Base-by-base conservation (phyloP, 2,329 filamentous ascomycete genomes). In the Rhynchosporium secalis region DNA sequence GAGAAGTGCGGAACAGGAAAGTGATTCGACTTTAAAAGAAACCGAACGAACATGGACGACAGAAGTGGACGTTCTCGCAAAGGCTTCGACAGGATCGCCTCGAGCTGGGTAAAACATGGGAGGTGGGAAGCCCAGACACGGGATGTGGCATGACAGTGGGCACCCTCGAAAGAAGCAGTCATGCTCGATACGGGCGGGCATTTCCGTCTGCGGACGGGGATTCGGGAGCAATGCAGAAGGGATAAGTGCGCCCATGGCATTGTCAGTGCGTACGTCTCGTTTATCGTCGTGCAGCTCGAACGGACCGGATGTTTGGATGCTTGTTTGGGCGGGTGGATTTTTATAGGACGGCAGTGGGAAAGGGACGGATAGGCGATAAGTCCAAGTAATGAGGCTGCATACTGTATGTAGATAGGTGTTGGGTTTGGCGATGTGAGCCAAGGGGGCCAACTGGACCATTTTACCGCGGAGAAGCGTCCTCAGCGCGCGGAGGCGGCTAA, bases 81-180 rank as follows among this genome's bases (percentile, higher is more conserved):
- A 60, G 55, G 55, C 61, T 67, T 69, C 65, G 64, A 68, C 66
- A 68, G 60, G 58, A 67, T 65, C 58, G 55, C 57, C 66, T 62
- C 48, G 57, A 58, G 64, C 52, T 64, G 65, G 66, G 60, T 65
- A 62, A 70, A 70, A 71, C 70, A 68, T 63, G 62, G 64, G 63
- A 66, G 64, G 60, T 57, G 60, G 52, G 56, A 40, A 68, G 66
- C 60, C 69, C 68, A 71, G 69, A 72, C 70, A 67, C 38, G 58
- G 46, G 61, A 52, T 70, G 70, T 70, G 65, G 62, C 70, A 72
- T 68, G 43, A 67, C 55, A 62, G 68, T 69, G 68, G 69, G 61
- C 68, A 65, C 65, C 51, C 29, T 40, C 33, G 28, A 63, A 66
- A 48, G 62, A 68, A 66, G 62, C 47, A 57, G 65, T 41, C 63